Conservation (phyloP, 176 grass and related monocot species). For the Oryza coarctata region DNA sequence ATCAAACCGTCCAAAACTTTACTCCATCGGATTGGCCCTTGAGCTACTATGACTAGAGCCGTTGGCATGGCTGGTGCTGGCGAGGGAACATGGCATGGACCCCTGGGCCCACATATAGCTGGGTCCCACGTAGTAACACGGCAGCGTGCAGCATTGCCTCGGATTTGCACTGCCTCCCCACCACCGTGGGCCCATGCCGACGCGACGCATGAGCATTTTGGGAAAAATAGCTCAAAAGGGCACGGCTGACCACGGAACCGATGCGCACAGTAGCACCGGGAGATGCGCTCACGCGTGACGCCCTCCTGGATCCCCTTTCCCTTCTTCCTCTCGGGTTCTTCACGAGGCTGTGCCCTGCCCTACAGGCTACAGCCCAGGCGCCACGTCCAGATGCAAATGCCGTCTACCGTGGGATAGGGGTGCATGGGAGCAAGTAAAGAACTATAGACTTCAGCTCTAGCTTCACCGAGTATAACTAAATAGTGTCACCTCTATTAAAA, state of each 20-base stretch:
- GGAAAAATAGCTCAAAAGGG: background rate
- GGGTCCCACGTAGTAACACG: slow-evolving; percentile 1
- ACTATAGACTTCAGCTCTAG: too few species aligned
- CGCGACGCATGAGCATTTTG: background rate
- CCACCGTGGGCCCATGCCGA: background rate
- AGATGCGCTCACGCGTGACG: slow-evolving; percentile 33
- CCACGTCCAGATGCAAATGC: background rate
- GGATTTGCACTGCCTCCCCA: background rate
- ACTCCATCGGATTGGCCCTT: slow-evolving; percentile 6
- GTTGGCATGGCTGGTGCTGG: background rate
- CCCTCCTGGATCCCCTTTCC: background rate
- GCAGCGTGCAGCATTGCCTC: background rate
- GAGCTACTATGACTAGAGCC: slow-evolving; percentile 11
- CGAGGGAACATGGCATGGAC: background rate
- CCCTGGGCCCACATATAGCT: background rate
- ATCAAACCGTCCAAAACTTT: background rate
- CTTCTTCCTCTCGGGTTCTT: background rate
- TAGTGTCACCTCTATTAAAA: too few species aligned
- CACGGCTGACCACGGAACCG: background rate
- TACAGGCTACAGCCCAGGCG: background rate
- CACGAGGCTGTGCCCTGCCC: background rate
- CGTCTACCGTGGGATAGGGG: too few species aligned
- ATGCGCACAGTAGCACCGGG: background rate
- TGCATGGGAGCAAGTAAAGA: too few species aligned
- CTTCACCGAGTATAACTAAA: too few species aligned